Evolutionary conservation across 2,329 filamentous ascomycete species (phyloP).

Genomic region (Penicillium italicum): DNA sequence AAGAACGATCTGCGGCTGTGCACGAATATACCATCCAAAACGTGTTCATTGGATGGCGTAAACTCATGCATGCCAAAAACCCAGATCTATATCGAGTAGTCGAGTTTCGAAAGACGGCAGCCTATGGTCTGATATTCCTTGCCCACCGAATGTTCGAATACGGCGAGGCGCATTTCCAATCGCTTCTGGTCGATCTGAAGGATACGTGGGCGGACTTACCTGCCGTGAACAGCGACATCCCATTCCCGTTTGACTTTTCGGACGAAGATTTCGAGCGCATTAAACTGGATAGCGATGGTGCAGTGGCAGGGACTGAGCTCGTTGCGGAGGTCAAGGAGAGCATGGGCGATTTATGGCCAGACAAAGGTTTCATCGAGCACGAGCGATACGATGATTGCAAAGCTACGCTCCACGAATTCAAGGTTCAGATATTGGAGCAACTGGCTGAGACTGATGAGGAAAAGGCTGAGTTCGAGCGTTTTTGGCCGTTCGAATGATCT

Average conservation of each 20-base stretch:
- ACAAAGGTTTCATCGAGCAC: conserved; percentile 29
- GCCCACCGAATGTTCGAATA: conserved; percentile 32
- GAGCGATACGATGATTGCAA: conserved; percentile 29
- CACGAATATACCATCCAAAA: conserved; percentile 26
- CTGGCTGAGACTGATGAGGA: conserved; percentile 28
- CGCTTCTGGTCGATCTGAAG: conserved; percentile 29
- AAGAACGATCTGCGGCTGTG: conserved; percentile 24
- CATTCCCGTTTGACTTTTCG: conserved; percentile 28
- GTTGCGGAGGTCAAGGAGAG: conserved; percentile 24
- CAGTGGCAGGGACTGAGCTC: conserved; percentile 27
- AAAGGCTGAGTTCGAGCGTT: conserved; percentile 24
- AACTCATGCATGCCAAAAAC: conserved; percentile 29
- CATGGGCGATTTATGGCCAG: conserved; percentile 29
- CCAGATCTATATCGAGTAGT: conserved; percentile 24
- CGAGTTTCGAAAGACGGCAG: conserved; percentile 24
- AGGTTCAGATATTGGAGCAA: conserved; percentile 25
- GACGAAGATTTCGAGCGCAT: conserved; percentile 25
- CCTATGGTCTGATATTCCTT: conserved; percentile 30
- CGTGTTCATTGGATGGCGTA: conserved; percentile 27
- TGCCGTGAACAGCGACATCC: conserved; percentile 13
- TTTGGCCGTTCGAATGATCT: conserved; percentile 34
- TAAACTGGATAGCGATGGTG: conserved; percentile 25
- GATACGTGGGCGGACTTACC: conserved; percentile 26
- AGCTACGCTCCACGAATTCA: conserved; percentile 25
- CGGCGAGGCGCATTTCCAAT: conserved; percentile 31